Base-by-base conservation (phyloP, 2,329 filamentous ascomycete genomes). In the Aureobasidium namibiae region DNA sequence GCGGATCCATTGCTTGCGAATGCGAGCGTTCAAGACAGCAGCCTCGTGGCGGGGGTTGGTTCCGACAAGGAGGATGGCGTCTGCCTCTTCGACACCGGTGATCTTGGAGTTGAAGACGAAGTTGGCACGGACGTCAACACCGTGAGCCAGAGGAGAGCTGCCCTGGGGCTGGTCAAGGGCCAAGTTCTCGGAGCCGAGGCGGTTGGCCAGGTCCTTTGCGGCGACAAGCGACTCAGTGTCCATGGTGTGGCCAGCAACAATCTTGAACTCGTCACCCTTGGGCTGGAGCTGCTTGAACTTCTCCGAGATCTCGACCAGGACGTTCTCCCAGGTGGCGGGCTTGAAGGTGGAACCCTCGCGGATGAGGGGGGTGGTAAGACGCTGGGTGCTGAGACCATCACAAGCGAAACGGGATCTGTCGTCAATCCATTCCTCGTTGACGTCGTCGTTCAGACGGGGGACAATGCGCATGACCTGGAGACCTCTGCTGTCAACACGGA, bases 371-470 rank as follows among this genome's bases (percentile, higher is more conserved):
- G 92, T 94, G 36, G 94, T 97, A 60, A 99, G 80, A 70, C 94
- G 85, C 76, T 99, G 94, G 48, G 92, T 97, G 83, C 92, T 95
- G 65, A 99, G 81, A 52, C 94, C 94, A 73, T 99, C 94, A 73
- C 92, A 95, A 42, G 94, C 92, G 73, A 97, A 99, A 65, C 94
- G 86, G 41, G 90, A 87, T 82, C 97, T 99, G 80, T 99, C 94
- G 76, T 97, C 94, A 74, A 99, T 97, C 94, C 94, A 99, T 76
- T 99, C 94, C 78, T 99, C 94, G 74, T 99, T 99, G 68, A 99
- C 85, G 68, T 97, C 92, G 72, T 99, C 94, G 73, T 99, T 99
- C 62, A 99, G 81, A 68, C 94, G 85, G 61, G 94, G 94, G 16
- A 96, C 72, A 62, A 99, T 82, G 67, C 94, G 87, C 92, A 99